phyloP scores from a whole-genome alignment of 1,284 basidiomycete genomes.

The Ganoderma meredithae region DNA sequence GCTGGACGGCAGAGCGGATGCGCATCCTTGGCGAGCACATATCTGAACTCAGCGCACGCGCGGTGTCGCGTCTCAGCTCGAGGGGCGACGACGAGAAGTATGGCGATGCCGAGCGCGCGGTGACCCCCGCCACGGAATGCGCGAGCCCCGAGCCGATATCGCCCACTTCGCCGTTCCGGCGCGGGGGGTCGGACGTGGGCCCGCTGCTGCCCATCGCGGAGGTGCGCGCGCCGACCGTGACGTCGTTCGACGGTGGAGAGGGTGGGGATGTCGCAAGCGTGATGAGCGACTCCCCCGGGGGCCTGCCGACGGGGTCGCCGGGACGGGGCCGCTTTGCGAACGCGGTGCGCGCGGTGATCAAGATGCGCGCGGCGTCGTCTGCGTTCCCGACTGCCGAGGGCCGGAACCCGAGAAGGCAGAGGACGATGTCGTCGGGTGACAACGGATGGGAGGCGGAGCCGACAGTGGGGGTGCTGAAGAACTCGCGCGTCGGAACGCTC shows the following conservation, averaged over 20 bases:
- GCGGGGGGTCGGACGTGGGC: conserved; percentile 30
- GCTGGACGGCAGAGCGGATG: conserved; percentile 33
- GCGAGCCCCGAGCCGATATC: conserved; percentile 41
- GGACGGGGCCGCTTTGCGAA: conserved; percentile 48
- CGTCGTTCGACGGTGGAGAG: conserved; percentile 38
- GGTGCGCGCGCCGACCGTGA: conserved; percentile 30
- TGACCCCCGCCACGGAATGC: conserved; percentile 26
- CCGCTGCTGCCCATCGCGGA: conserved; percentile 35
- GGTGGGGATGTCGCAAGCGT: conserved; percentile 28
- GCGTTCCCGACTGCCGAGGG: conserved; percentile 37
- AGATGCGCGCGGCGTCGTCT: conserved; percentile 47
- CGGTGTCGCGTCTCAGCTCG: conserved; percentile 23
- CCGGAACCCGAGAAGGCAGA: conserved; percentile 45
- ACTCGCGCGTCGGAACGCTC: conserved; percentile 61
- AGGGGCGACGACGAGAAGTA: conserved; percentile 26
- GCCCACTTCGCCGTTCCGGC: conserved; percentile 19
- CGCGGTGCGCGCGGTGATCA: conserved; percentile 57
- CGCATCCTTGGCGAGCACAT: conserved; percentile 32
- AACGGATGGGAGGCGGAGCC: conserved; percentile 34
- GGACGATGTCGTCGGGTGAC: conserved; percentile 54
- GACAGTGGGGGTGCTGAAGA: conserved; percentile 50
- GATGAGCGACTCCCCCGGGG: background rate
- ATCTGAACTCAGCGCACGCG: conserved; percentile 20
- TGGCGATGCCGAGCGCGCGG: conserved; percentile 28
- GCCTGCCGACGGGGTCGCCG: conserved; percentile 12